Conservation (phyloP, 768 basidiomycete species). For the Tricholoma sp. region DNA sequence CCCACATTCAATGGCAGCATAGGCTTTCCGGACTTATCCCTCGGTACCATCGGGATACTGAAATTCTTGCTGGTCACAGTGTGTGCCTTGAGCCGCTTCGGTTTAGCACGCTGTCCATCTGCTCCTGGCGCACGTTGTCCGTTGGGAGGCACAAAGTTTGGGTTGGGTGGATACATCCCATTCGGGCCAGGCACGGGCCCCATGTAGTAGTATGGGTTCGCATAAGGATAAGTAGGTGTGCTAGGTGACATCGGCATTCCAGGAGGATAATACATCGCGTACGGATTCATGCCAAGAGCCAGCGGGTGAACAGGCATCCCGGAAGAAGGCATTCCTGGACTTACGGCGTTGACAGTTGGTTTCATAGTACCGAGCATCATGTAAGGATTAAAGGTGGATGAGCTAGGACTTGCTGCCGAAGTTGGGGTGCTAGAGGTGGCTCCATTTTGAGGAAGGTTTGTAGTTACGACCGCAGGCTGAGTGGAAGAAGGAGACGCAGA, state of each 20-base stretch:
- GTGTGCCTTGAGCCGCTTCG: conserved; percentile 76
- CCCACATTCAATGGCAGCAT: conserved; percentile 78
- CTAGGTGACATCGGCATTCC: conserved; percentile 35
- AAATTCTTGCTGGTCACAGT: conserved; percentile 73
- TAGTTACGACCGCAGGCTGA: background rate
- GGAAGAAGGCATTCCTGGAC: conserved; percentile 1
- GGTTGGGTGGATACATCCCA: conserved; percentile 29
- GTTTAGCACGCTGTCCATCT: conserved; percentile 51
- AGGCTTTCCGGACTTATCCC: conserved; percentile 65
- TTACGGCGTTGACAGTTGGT: conserved; percentile 21
- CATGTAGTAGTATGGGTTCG: conserved; percentile 38
- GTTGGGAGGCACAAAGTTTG: conserved; percentile 22
- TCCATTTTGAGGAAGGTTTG: background rate
- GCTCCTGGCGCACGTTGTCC: conserved; percentile 23
- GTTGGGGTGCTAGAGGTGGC: conserved; percentile 1
- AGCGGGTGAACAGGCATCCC: background rate
- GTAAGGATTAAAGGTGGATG: conserved; percentile 22
- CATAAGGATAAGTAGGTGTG: conserved; percentile 31
- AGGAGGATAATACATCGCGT: conserved; percentile 38
- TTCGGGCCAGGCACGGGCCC: conserved; percentile 33
- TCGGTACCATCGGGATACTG: conserved; percentile 74
- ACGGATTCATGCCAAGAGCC: conserved; percentile 31
- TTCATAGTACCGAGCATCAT: conserved; percentile 10
- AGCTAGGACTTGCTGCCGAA: conserved; percentile 5
- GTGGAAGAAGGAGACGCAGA: conserved; percentile 6